A percentile compares a stretch with the other conserved stretches of the same genome.
These are phyloP conservation scores for Aspergillus nomiae DNA, from an alignment of 2,329 filamentous ascomycete genomes.

Conservation along the genomic window DNA sequence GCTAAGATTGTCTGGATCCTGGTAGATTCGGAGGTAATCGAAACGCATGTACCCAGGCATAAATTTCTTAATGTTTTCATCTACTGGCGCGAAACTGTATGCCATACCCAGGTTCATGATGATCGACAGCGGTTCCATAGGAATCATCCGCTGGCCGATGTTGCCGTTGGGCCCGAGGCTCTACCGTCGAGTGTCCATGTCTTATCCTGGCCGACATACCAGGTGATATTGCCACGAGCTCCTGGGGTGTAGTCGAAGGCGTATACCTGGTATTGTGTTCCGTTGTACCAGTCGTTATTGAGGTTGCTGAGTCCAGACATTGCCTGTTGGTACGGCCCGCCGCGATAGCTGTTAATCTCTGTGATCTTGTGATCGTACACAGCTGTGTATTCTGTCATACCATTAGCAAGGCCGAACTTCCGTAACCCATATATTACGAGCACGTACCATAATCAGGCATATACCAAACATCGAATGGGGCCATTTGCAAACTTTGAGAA, in stretches of 20 bases:
- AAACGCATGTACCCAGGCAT: slow-evolving; percentile 68
- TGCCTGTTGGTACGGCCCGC: slow-evolving; percentile 65
- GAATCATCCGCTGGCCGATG: slow-evolving; percentile 65
- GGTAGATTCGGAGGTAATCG: slow-evolving; percentile 72
- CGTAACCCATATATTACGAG: neutral
- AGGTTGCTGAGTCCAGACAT: slow-evolving; percentile 63
- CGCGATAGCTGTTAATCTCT: slow-evolving; percentile 61
- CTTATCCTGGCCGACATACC: slow-evolving; percentile 66
- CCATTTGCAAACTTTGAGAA: slow-evolving; percentile 68
- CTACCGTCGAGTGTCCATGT: slow-evolving; percentile 65
- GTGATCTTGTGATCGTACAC: slow-evolving; percentile 63
- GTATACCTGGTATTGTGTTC: slow-evolving; percentile 63
- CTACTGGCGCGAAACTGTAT: slow-evolving; percentile 63
- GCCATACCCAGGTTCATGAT: slow-evolving; percentile 73
- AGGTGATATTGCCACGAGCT: slow-evolving; percentile 62
- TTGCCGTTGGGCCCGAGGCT: slow-evolving; percentile 70
- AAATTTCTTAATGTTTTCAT: slow-evolving; percentile 57
- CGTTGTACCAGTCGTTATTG: slow-evolving; percentile 69
- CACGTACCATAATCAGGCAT: slow-evolving; percentile 59
- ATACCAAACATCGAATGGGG: slow-evolving; percentile 71
- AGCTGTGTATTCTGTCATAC: slow-evolving; percentile 58
- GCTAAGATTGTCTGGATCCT: slow-evolving; percentile 59
- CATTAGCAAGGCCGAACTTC: neutral
- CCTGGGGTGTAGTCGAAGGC: slow-evolving; percentile 67
- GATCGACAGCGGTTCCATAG: slow-evolving; percentile 67